Base-by-base conservation (phyloP, 768 basidiomycete species). In the Russula compacta region DNA sequence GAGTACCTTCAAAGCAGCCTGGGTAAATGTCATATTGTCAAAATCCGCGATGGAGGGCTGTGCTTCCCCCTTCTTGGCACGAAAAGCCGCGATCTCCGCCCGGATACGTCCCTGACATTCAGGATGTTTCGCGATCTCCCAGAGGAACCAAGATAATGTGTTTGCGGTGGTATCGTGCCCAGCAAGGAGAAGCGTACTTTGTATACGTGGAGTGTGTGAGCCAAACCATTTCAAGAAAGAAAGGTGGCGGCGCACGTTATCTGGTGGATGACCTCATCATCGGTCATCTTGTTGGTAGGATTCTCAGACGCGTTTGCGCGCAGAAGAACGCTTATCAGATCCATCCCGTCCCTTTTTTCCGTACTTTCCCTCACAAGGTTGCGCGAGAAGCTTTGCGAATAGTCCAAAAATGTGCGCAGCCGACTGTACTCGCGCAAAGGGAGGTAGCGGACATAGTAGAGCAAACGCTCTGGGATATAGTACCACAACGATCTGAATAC, bases 141-240 rank as follows among this genome's bases (percentile, higher is more conserved):
- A 66, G 11, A 66, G 53, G 50, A 64, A 59, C 64, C 64, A 66
- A 32, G 49, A 47, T 5, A 66, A 17, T 17, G 49, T 56, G 32
- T 21, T 55, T 17, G 64, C 24, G 14, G 63, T 66, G 14, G 62
- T 64, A 17, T 66, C 64, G n/a, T 66, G 64, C 2, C 64, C 64
- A 19, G 64, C 64, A 11, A 66, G 35, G 29, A 66, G 42, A 6
- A 66, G 4, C 2, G 50, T 42, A 12, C 64, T 29, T 29, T 66
- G 44, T 29, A 59, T 12, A 40, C 42, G 24, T 19, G 11, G 33
- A 24, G 21, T 32, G 24, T 12, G 38, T 52, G 39, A 56, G 35
- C 6, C 21, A 19, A 14, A 33, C 14, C 7, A 40, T 15, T 12
- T 14, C 32, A 50, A n/a, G 9, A 0, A 1, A 9, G 17, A 24